These are phyloP conservation scores for Plasmodium malariae DNA, from an alignment of 169 alveolate species.

Conservation along the genomic window DNA sequence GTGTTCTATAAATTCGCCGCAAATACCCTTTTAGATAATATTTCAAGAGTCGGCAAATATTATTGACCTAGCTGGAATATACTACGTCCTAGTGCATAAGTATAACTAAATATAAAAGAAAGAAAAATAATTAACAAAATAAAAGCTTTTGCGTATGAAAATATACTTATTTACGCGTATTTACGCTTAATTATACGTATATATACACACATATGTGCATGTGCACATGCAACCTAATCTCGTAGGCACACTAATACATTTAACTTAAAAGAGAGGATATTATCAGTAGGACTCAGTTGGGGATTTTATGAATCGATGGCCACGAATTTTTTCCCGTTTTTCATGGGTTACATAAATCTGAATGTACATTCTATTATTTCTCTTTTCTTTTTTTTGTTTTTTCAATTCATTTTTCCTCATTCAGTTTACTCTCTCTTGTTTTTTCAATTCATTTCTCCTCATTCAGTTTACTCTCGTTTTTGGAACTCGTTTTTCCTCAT, in stretches of 20 bases:
- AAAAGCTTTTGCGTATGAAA: neutral
- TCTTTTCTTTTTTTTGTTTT: neutral
- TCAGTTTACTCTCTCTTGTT: neutral
- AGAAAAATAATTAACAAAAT: neutral
- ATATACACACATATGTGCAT: neutral
- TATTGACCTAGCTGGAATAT: slow-evolving; percentile 53
- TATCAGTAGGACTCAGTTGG: slow-evolving; percentile 74
- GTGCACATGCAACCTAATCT: neutral
- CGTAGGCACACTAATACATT: slow-evolving; percentile 45
- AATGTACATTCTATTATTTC: neutral
- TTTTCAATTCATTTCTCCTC: neutral
- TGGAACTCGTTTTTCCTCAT: no score
- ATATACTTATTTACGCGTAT: neutral
- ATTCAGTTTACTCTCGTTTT: no score
- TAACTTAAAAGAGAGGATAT: slow-evolving; percentile 49
- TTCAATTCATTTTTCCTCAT: no score
- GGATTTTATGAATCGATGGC: slow-evolving; percentile 70
- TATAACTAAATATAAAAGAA: neutral
- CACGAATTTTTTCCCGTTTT: slow-evolving; percentile 64
- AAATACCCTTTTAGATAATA: slow-evolving; percentile 14
- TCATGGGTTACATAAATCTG: slow-evolving; percentile 24
- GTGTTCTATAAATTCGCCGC: neutral
- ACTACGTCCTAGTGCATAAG: slow-evolving; percentile 55
- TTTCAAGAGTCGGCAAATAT: slow-evolving; percentile 57
- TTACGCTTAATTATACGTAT: neutral